phyloP scores from a whole-genome alignment of 2,329 filamentous ascomycete genomes.

The Geosmithia putterillii region DNA sequence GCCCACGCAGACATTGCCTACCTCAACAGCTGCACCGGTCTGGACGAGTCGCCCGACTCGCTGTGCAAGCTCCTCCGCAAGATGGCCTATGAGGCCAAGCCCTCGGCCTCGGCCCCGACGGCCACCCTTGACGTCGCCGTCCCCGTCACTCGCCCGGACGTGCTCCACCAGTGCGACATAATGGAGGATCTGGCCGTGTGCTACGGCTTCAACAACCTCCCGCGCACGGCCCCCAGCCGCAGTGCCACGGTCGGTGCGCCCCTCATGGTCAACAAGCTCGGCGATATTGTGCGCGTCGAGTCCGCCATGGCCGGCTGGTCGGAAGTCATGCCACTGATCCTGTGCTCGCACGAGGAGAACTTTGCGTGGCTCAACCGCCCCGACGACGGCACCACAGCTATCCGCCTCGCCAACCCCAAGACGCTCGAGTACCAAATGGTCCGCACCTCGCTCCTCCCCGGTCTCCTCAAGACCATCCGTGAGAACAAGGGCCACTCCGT shows the following conservation, averaged over 20 bases:
- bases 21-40: slow-evolving; percentile 84
- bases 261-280: slow-evolving; percentile 85
- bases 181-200: slow-evolving; percentile 98
- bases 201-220: slow-evolving; percentile 95
- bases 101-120: slow-evolving; percentile 56
- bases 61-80: slow-evolving; percentile 73
- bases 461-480: slow-evolving; percentile 82
- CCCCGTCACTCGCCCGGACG: slow-evolving; percentile 82
- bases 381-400: slow-evolving; percentile 72
- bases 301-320: slow-evolving; percentile 91
- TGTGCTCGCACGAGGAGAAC: slow-evolving; percentile 97
- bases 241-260: slow-evolving; percentile 78
- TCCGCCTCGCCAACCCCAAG: slow-evolving; percentile 85
- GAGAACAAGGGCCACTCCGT: slow-evolving; percentile 86
- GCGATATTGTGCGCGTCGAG: slow-evolving; percentile 81
- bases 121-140: slow-evolving; percentile 69
- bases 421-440: slow-evolving; percentile 89
- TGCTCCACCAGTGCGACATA: slow-evolving; percentile 92
- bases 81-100: slow-evolving; percentile 78
- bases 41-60: slow-evolving; percentile 59
- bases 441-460: slow-evolving; percentile 73
- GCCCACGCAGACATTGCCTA: slow-evolving; percentile 82
- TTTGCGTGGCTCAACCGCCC: slow-evolving; percentile 88
- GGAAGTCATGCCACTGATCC: slow-evolving; percentile 89
- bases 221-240: slow-evolving; percentile 74